Evolutionary conservation across 1,284 basidiomycete genomes (phyloP).

Genomic region (Kalmanozyma brasiliensis): DNA sequence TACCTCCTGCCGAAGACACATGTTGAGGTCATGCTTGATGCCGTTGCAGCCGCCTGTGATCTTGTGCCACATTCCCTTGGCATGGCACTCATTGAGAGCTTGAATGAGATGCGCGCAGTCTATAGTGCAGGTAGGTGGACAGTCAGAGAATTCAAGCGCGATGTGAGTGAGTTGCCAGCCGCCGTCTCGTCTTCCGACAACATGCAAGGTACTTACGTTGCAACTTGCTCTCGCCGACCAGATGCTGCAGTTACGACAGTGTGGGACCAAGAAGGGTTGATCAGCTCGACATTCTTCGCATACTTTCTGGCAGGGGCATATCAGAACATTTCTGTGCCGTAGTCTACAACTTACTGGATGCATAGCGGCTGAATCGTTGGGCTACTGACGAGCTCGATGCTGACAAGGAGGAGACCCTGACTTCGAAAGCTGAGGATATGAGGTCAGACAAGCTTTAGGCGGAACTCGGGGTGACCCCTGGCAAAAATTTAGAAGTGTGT

Average conservation of each 20-base stretch:
- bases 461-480: too few species aligned
- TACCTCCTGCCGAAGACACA: constrained; percentile 54
- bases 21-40: constrained; percentile 56
- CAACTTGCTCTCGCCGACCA: constrained; percentile 48
- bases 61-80: constrained; percentile 42
- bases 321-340: too few species aligned
- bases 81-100: constrained; percentile 52
- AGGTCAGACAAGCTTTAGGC: constrained; percentile 32
- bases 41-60: constrained; percentile 56
- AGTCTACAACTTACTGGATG: constrained; percentile 19
- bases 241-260: constrained; percentile 23
- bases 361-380: constrained; percentile 12
- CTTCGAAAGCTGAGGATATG: constrained; percentile 2
- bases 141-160: too few species aligned
- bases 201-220: constrained; percentile 45
- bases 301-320: too few species aligned
- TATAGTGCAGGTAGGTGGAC: constrained; percentile 3
- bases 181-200: too few species aligned
- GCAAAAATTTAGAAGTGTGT: background rate
- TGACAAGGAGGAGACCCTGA: constrained; percentile 12
- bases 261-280: background rate
- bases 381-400: background rate
- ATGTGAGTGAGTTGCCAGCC: too few species aligned
- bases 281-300: too few species aligned
- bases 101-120: constrained; percentile 54